A percentile compares a stretch with the other conserved stretches of the same genome.
Evolutionary conservation across 2,329 filamentous ascomycete species (phyloP).

Genomic region (Cercospora canescens): DNA sequence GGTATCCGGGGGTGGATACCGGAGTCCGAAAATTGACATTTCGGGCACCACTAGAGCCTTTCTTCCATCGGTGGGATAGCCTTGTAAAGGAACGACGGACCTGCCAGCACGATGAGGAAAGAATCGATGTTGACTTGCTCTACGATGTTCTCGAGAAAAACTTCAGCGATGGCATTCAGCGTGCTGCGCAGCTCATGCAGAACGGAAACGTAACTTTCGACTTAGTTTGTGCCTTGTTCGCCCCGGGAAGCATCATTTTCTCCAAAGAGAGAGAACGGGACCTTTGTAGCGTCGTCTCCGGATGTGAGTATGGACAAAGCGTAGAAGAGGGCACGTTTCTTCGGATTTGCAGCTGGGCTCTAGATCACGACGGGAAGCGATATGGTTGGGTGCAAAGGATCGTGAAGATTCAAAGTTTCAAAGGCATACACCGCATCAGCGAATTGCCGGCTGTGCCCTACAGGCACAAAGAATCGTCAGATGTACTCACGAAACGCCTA

Average conservation of each 20-base stretch:
- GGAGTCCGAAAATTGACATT: too few species aligned
- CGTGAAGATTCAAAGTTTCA: slow-evolving; percentile 72
- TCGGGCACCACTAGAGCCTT: too few species aligned
- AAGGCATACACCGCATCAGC: slow-evolving; percentile 79
- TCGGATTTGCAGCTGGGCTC: slow-evolving; percentile 72
- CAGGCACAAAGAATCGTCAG: slow-evolving; percentile 73
- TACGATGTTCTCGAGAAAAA: too few species aligned
- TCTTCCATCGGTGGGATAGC: too few species aligned
- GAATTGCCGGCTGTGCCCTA: slow-evolving; percentile 76
- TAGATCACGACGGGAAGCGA: slow-evolving; percentile 85
- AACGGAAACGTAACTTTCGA: slow-evolving; percentile 90
- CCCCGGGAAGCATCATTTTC: slow-evolving; percentile 78
- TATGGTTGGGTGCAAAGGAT: slow-evolving; percentile 75
- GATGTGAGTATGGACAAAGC: slow-evolving; percentile 67
- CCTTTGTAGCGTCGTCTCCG: slow-evolving; percentile 78
- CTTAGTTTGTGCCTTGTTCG: slow-evolving; percentile 84
- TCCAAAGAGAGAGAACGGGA: slow-evolving; percentile 72
- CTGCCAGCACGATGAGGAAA: too few species aligned
- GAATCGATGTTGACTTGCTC: too few species aligned
- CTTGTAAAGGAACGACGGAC: too few species aligned
- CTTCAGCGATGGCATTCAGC: too few species aligned
- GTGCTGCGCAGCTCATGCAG: too few species aligned
- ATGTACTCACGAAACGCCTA: slow-evolving; percentile 63
- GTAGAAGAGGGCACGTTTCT: slow-evolving; percentile 76
- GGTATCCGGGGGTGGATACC: too few species aligned